Base-by-base conservation (phyloP, 148 eudicot species). In the Rhododendron ferrugineum region DNA sequence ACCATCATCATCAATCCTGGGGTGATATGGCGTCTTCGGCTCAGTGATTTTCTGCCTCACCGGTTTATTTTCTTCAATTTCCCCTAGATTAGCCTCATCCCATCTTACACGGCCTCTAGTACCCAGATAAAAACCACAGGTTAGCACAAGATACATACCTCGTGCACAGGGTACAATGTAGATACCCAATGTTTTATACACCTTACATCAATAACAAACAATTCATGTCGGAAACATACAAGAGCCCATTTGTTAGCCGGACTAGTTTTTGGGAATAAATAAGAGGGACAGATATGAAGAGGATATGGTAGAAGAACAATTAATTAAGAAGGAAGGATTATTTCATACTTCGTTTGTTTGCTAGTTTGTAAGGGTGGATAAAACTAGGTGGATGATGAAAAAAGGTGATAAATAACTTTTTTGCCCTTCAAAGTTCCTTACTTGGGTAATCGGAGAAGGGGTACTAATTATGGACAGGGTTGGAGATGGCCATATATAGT, bases 21-120 rank as follows among this genome's bases (percentile, higher is more conserved):
- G 93, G 88, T 94, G 98, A 88, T 92, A 96, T 68, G 98, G 98
- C 52, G 98, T 96, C 93, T 96, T 96, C 50, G 99, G 99, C 89
- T 96, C 99, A 26, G 97, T 96, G 73, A 94, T 94, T 88, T 96
- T 96, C 91, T 96, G 98, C 85, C 99, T 95, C 42, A 93, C 98
- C 30, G 99, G 99, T 89, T 96, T 96, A 82, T 93, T 93, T 88
- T 89, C 94, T 92, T 96, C 99, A 83, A 96, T 96, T 42, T 96
- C 97, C 26, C 86, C 96, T 84, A 96, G 84, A 88, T 96, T 96
- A 36, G 87, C 90, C 84, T 96, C 99, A 91, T 96, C 88, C 99
- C 99, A 96, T 86, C 86, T 90, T 80, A 96, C 98, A 80, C 88
- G 92, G 85, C 94, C 90, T 88, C 93, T 92, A 84, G 84, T 90